Evolutionary conservation across 768 basidiomycete genomes (phyloP).

Genomic region (Boletus subparvulus): DNA sequence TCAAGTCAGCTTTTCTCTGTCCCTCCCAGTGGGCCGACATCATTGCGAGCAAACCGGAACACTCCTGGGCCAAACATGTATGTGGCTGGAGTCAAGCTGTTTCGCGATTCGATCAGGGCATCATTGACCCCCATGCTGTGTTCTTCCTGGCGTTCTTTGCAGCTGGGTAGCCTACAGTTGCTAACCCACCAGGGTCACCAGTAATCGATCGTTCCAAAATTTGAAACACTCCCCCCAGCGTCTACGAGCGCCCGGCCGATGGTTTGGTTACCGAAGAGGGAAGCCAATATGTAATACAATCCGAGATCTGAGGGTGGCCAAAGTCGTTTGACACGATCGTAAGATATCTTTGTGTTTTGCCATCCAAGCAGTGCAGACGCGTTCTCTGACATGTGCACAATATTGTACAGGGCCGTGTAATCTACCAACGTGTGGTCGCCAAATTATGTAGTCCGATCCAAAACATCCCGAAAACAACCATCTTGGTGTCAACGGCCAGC

Average conservation of each 20-base stretch:
- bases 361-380: background rate
- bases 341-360: background rate
- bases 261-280: slow-evolving; percentile 12
- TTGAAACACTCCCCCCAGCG: background rate
- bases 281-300: background rate
- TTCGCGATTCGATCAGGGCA: background rate
- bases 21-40: too few relatives aligned
- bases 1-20: too few relatives aligned
- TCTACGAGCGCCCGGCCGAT: slow-evolving; percentile 1
- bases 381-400: slow-evolving; percentile 2
- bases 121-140: background rate
- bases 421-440: slow-evolving; percentile 2
- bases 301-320: background rate
- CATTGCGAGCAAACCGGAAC: too few relatives aligned
- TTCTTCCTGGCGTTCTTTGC: background rate
- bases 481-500: background rate
- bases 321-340: background rate
- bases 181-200: background rate
- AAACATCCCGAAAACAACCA: background rate
- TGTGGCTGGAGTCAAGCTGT: background rate
- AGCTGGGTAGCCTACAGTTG: background rate
- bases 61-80: background rate
- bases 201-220: background rate
- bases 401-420: background rate
- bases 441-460: background rate